Conservation (phyloP, 2,329 filamentous ascomycete species). For the Penicillium brevicompactum region DNA sequence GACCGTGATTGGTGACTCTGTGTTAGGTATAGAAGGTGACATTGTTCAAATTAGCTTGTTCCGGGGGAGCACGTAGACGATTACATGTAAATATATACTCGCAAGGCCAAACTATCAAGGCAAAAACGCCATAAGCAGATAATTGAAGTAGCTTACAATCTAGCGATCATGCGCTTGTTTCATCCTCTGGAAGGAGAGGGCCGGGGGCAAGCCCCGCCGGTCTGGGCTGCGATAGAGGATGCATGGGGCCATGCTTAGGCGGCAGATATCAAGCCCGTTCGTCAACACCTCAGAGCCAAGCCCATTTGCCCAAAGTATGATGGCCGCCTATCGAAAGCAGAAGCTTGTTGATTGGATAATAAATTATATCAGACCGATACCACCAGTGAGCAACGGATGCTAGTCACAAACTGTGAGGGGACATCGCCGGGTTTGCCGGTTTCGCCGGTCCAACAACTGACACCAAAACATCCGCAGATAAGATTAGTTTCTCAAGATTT, state of each 20-base stretch:
- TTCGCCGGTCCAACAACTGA: neutral
- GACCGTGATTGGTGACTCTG: slow-evolving; percentile 7
- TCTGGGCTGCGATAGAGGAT: neutral
- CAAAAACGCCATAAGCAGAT: too few species aligned
- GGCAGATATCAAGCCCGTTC: neutral
- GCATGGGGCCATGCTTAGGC: neutral
- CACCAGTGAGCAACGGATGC: neutral
- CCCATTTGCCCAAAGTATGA: neutral
- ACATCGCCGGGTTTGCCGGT: neutral
- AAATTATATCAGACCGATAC: neutral
- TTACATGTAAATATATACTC: too few species aligned
- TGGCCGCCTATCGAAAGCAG: neutral
- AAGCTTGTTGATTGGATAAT: neutral
- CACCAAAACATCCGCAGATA: too few species aligned
- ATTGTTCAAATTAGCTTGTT: neutral
- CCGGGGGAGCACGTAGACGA: too few species aligned
- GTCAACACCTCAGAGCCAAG: neutral
- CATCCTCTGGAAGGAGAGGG: too few species aligned
- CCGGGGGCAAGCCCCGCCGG: neutral
- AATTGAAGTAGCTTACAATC: too few species aligned
- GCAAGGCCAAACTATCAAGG: too few species aligned
- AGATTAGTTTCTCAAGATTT: too few species aligned
- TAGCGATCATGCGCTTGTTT: too few species aligned
- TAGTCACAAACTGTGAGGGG: neutral
- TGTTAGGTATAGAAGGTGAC: neutral